phyloP scores from a whole-genome alignment of 2,329 filamentous ascomycete species.

The Hymenoscyphus occultus region DNA sequence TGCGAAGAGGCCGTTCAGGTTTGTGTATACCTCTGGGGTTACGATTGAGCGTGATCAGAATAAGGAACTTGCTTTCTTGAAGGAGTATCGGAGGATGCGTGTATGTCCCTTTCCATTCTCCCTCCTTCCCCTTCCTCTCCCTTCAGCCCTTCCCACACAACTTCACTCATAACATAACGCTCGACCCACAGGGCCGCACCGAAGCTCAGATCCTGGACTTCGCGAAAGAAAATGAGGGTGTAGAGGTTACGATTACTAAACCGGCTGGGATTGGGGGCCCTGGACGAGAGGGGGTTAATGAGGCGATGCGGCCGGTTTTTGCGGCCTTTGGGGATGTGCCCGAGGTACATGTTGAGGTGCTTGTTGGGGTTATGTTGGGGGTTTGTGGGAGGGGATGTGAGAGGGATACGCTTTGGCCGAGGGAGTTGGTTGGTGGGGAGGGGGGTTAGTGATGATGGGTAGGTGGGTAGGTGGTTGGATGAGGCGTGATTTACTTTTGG shows the following conservation, averaged over 20 bases:
- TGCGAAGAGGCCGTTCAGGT: conserved; percentile 40
- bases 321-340: not conserved
- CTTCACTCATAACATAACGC: no score
- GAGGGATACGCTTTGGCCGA: conserved; percentile 1
- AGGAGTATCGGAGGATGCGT: conserved; percentile 45
- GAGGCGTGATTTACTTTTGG: no score
- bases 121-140: no score
- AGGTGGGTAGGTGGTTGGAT: no score
- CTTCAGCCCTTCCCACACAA: no score
- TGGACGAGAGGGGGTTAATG: conserved; percentile 15
- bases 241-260: conserved; percentile 42
- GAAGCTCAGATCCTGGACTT: conserved; percentile 38
- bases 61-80: conserved; percentile 40
- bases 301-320: not conserved
- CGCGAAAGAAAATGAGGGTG: conserved; percentile 38
- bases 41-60: conserved; percentile 43
- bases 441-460: no score
- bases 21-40: conserved; percentile 49
- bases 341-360: conserved; percentile 3
- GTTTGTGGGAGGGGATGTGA: not conserved
- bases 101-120: conserved; percentile 35
- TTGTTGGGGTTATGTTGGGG: conserved; percentile 5
- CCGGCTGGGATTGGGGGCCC: conserved; percentile 42
- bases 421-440: not conserved
- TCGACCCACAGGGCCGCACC: not conserved